These are phyloP conservation scores for Trichoderma virens DNA, from an alignment of 495 filamentous ascomycete genomes.

Conservation along the genomic window DNA sequence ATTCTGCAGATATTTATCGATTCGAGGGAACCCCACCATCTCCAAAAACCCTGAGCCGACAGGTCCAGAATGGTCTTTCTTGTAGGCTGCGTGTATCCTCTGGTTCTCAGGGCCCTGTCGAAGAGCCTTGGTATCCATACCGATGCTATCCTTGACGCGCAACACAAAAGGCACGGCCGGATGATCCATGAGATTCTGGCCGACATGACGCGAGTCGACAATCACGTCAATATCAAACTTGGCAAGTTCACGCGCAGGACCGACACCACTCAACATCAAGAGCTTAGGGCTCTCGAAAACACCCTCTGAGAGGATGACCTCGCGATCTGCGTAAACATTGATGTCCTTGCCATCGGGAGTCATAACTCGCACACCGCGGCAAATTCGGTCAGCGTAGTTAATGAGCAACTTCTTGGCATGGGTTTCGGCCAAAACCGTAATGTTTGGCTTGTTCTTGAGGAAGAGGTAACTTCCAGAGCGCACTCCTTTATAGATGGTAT, in stretches of 20 bases:
- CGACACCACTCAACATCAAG: constrained; percentile 56
- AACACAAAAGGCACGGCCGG: constrained; percentile 31
- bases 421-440: constrained; percentile 33
- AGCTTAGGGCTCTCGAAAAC: constrained; percentile 52
- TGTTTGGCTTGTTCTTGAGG: constrained; percentile 46
- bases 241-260: constrained; percentile 40
- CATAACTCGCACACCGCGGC: constrained; percentile 26
- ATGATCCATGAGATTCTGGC: constrained; percentile 54
- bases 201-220: constrained; percentile 45
- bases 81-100: constrained; percentile 37
- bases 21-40: constrained; percentile 48
- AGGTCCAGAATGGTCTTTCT: constrained; percentile 41
- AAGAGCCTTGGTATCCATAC: constrained; percentile 47
- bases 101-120: constrained; percentile 39
- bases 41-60: constrained; percentile 44
- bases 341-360: constrained; percentile 30
- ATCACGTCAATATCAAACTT: constrained; percentile 42
- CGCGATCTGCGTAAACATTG: constrained; percentile 37
- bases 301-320: constrained; percentile 51
- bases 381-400: constrained; percentile 19
- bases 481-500: constrained; percentile 51
- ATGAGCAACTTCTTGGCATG: constrained; percentile 50
- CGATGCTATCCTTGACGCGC: constrained; percentile 45
- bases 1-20: constrained; percentile 44
- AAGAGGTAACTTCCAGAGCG: constrained; percentile 47